Evolutionary conservation across 2,329 filamentous ascomycete genomes (phyloP).

Genomic region (Drechslerella stenobrocha): DNA sequence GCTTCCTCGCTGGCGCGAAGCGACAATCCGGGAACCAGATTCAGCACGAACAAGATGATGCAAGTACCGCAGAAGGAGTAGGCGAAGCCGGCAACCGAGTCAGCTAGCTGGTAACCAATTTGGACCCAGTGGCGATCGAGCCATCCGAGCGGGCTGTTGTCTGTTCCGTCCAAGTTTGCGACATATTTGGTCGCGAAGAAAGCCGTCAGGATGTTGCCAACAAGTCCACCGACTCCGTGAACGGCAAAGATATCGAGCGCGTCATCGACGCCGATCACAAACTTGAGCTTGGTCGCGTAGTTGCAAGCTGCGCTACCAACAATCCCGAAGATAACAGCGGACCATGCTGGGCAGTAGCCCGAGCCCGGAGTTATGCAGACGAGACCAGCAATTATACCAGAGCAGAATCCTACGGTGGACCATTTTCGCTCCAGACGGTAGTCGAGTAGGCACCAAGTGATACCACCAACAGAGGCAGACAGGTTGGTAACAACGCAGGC

Average conservation of each 20-base stretch:
- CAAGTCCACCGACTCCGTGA: constrained; percentile 74
- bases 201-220: constrained; percentile 76
- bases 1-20: constrained; percentile 76
- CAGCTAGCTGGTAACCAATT: constrained; percentile 79
- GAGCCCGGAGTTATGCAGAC: constrained; percentile 88
- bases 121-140: constrained; percentile 82
- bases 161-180: constrained; percentile 73
- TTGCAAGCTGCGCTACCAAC: constrained; percentile 78
- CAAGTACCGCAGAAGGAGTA: constrained; percentile 80
- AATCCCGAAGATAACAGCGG: constrained; percentile 76
- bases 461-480: constrained; percentile 78
- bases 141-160: constrained; percentile 73
- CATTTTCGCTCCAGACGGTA: constrained; percentile 88
- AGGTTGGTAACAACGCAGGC: constrained; percentile 84
- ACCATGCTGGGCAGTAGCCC: constrained; percentile 74
- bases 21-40: constrained; percentile 73
- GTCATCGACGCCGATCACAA: constrained; percentile 77
- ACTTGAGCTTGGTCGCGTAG: constrained; percentile 90
- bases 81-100: constrained; percentile 72
- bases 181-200: constrained; percentile 87
- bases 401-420: constrained; percentile 92
- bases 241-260: constrained; percentile 87
- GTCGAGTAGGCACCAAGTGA: constrained; percentile 87
- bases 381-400: constrained; percentile 81
- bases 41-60: constrained; percentile 77